Conservation (phyloP, 179 eudicot genomes). For the Beta macrorhiza region DNA sequence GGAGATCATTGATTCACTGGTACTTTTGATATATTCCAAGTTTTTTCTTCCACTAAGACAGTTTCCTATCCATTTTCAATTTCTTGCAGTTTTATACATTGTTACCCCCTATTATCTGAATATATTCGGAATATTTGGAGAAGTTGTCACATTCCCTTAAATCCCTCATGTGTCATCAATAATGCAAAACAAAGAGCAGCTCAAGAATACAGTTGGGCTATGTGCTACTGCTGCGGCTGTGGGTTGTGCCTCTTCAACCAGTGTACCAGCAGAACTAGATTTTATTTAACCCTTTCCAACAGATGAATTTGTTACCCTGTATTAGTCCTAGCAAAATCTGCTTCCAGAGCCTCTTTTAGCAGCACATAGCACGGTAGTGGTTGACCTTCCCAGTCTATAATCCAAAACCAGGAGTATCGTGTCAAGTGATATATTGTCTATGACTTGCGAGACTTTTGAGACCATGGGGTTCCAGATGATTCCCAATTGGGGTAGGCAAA, state of each 20-base stretch:
- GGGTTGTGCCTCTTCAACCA: no score
- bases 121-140: not conserved
- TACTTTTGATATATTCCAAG: slow-evolving; percentile 19
- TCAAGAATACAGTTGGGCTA: not conserved
- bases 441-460: not conserved
- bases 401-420: not conserved
- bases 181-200: not conserved
- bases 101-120: not conserved
- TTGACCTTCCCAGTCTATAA: no score
- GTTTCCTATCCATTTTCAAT: slow-evolving; percentile 1
- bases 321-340: no score
- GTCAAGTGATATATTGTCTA: not conserved
- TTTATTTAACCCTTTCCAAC: no score
- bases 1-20: slow-evolving; percentile 79
- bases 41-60: not conserved
- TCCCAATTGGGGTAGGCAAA: not conserved
- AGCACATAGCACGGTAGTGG: no score
- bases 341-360: no score
- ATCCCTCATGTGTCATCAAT: not conserved
- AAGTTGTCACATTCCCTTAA: not conserved
- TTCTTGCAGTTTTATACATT: not conserved
- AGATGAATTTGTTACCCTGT: no score
- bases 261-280: no score
- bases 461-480: not conserved
- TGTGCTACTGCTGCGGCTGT: not conserved